Evolutionary conservation across 768 basidiomycete genomes (phyloP).

Genomic region (Leccinum longicurvipes): DNA sequence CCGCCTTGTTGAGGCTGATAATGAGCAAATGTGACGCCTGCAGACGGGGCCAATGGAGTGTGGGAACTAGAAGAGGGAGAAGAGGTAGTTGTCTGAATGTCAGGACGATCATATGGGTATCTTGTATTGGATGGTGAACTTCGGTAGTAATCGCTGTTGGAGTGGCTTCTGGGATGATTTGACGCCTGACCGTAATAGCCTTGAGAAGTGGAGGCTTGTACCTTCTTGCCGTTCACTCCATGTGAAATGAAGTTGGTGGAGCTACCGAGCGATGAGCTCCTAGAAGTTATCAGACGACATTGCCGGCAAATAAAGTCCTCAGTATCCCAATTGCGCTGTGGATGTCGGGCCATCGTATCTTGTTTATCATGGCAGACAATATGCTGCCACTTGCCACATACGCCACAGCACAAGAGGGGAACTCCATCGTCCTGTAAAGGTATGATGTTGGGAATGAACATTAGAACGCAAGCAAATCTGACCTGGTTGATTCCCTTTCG

Average conservation of each 20-base stretch:
- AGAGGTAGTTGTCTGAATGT: slow-evolving; percentile 13
- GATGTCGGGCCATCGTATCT: slow-evolving; percentile 61
- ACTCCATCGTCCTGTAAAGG: slow-evolving; percentile 66
- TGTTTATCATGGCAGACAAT: slow-evolving; percentile 77
- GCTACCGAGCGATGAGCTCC: slow-evolving; percentile 6
- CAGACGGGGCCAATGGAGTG: slow-evolving; percentile 18
- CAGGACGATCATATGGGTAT: slow-evolving; percentile 25
- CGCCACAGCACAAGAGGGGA: slow-evolving; percentile 78
- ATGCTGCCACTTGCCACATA: slow-evolving; percentile 88
- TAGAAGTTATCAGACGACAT: slow-evolving; percentile 39
- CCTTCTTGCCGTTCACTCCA: slow-evolving; percentile 6
- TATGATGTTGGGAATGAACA: slow-evolving; percentile 7
- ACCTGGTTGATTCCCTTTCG: slow-evolving; percentile 73
- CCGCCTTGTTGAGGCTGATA: slow-evolving; percentile 38
- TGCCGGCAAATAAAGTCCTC: slow-evolving; percentile 76
- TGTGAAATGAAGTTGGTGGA: slow-evolving; percentile 4
- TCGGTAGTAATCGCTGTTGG: slow-evolving; percentile 15
- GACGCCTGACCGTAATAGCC: slow-evolving; percentile 11
- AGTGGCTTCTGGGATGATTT: slow-evolving; percentile 18
- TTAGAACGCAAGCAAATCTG: slow-evolving; percentile 23
- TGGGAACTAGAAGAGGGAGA: slow-evolving; percentile 16
- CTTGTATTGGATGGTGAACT: slow-evolving; percentile 14
- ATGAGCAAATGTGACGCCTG: slow-evolving; percentile 35
- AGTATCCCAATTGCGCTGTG: slow-evolving; percentile 77
- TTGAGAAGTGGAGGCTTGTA: slow-evolving; percentile 11